Percentiles rank a stretch among this genome's conserved stretches.
These are phyloP conservation scores for Sugiyamaella xylanicola DNA, from an alignment of 1,139 yeast species.

Conservation along the genomic window DNA sequence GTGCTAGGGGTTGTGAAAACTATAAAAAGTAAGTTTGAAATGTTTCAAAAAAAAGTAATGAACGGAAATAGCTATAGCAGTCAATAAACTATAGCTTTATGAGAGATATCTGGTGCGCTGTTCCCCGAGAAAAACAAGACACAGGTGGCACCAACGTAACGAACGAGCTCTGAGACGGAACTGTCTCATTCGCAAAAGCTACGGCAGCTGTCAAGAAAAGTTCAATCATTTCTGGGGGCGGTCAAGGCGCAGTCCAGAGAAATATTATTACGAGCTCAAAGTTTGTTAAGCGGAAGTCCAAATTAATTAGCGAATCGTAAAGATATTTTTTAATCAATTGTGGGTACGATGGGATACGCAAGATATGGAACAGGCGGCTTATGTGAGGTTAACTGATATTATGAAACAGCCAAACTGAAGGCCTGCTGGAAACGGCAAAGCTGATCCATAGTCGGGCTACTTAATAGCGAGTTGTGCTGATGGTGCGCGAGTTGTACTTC, in stretches of 20 bases:
- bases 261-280: no score
- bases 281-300: neutral
- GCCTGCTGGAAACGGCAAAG: neutral
- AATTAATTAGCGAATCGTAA: constrained; percentile 1
- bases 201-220: neutral
- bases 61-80: neutral
- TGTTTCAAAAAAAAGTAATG: neutral
- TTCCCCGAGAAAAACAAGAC: no score
- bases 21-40: neutral
- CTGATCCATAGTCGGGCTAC: neutral
- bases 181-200: neutral
- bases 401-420: neutral
- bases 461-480: neutral
- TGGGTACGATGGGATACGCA: neutral
- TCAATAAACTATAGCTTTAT: neutral
- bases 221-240: neutral
- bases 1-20: neutral
- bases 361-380: constrained; percentile 2
- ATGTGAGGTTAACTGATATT: constrained; percentile 1
- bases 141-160: neutral
- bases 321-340: neutral
- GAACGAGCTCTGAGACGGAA: constrained; percentile 1
- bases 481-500: neutral
- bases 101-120: neutral
- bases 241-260: neutral